Conservation (phyloP, 2,329 filamentous ascomycete genomes). For the Penicillium paneum region DNA sequence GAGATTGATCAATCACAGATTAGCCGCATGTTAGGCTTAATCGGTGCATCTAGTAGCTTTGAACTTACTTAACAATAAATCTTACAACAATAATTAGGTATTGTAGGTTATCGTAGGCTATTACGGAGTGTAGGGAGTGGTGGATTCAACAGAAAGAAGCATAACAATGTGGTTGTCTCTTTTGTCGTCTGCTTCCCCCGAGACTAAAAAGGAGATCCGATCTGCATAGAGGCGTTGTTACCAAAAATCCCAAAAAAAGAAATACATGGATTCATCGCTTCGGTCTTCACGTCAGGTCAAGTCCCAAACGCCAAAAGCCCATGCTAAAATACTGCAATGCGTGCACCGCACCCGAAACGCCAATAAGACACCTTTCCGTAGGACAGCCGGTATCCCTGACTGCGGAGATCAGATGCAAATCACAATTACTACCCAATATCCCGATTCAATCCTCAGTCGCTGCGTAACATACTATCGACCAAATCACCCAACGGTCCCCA, state of each 20-base stretch:
- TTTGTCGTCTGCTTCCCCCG: too few relatives aligned
- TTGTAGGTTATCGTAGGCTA: too few relatives aligned
- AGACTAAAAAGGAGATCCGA: too few relatives aligned
- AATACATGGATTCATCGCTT: slow-evolving; percentile 3
- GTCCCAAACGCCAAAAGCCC: slow-evolving; percentile 8
- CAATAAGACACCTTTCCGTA: slow-evolving; percentile 11
- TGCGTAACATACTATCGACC: slow-evolving; percentile 96
- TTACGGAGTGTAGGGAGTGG: too few relatives aligned
- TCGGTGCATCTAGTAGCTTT: too few relatives aligned
- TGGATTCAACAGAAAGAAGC: too few relatives aligned
- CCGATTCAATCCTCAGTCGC: slow-evolving; percentile 59
- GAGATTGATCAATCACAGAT: too few relatives aligned
- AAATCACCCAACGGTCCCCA: slow-evolving; percentile 94
- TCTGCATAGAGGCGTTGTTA: background rate
- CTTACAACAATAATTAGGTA: too few relatives aligned
- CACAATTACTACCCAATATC: slow-evolving; percentile 1
- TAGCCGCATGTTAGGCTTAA: too few relatives aligned
- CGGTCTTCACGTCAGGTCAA: background rate
- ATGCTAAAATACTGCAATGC: slow-evolving; percentile 16
- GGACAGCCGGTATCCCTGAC: slow-evolving; percentile 4
- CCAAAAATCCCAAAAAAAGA: background rate
- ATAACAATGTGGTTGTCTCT: too few relatives aligned
- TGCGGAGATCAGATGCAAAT: slow-evolving; percentile 6
- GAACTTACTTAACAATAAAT: too few relatives aligned
- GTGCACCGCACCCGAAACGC: slow-evolving; percentile 22